Percentiles rank a stretch among this genome's conserved stretches.
Conservation (phyloP, 768 basidiomycete genomes). For the Rhodotorula babjevae region DNA sequence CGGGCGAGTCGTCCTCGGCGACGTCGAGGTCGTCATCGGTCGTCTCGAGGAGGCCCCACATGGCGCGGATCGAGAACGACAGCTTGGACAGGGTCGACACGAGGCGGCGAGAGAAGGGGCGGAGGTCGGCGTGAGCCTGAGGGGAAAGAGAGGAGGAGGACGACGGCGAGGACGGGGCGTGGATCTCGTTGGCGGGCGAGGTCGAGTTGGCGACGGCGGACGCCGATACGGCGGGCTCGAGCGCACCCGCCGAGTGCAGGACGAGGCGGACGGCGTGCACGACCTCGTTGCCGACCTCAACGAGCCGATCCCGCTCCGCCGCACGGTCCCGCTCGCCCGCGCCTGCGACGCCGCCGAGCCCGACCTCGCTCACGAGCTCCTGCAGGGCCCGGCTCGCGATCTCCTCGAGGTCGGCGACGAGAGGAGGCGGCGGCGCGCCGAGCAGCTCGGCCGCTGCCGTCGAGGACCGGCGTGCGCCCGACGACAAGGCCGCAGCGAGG, state of each 20-base stretch:
- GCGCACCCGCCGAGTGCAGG: conserved; percentile 30
- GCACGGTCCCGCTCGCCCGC: neutral
- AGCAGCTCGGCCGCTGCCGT: conserved; percentile 24
- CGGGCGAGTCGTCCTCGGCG: conserved; percentile 22
- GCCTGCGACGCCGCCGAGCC: neutral
- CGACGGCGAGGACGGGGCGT: neutral
- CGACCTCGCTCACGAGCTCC: conserved; percentile 12
- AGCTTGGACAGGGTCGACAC: conserved; percentile 84
- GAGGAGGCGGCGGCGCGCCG: conserved; percentile 25
- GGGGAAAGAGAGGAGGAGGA: conserved; percentile 16
- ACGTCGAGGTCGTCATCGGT: conserved; percentile 18
- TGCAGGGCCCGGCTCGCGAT: conserved; percentile 16
- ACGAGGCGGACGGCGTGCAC: conserved; percentile 27
- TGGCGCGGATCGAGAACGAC: conserved; percentile 79
- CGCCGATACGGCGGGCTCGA: conserved; percentile 13
- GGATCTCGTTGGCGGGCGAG: conserved; percentile 20
- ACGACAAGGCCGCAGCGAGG: neutral
- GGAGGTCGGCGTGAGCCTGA: conserved; percentile 41
- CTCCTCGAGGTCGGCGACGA: conserved; percentile 31
- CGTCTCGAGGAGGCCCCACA: conserved; percentile 40
- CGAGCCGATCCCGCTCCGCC: conserved; percentile 21
- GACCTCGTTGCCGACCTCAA: conserved; percentile 22
- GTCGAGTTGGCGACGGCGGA: neutral
- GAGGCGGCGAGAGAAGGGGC: conserved; percentile 50
- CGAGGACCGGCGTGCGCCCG: neutral